Evolutionary conservation across 495 filamentous ascomycete genomes (phyloP), one percentile per base, ranked within the genome.

Genomic region (Talaromyces liani): DNA sequence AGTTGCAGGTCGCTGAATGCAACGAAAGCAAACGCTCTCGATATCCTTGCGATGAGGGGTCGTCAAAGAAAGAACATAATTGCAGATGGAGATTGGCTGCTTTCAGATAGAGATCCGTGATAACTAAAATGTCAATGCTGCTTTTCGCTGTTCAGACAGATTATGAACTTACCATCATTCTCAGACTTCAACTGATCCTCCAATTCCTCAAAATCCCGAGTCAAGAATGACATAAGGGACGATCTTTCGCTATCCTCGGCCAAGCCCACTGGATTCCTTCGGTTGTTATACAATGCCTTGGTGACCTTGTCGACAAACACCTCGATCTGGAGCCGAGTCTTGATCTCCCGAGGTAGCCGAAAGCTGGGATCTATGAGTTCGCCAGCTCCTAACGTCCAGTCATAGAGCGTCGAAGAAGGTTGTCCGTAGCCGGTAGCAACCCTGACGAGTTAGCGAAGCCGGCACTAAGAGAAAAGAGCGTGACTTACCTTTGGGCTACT

Each of bases 341-440:
- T 82, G 18, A 91, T 82, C 60, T 90, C 86, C 1, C 81, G 76
- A 3, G 89, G 84, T 14, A 95, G 75, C 58, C 80, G 84, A 68
- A 88, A 90, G 60, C 84, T 88, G 1, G 82, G 77, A 55, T 88
- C 85, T 41, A 84, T 78, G 6, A 84, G 84, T 20, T 87, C 84
- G 27, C 82, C 81, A 22, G 87, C 79, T 8, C 84, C 85, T 41
- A 95, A 71, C 0, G 91, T 92, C 86, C 90, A 93, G 73, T 95
- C 92, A 69, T 94, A 97, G 12, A 93, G 71, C 6, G 89, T 92
- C n/a, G 89, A 87, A 2, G 92, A 88, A 6, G 92, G 92, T 69
- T 96, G 92, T 36, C 92, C 92, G 71, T 96, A 92, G 16, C 91
- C 92, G 7, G 92, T 97, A 8, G 91, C 89, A 63, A 95, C 87